Evolutionary conservation across 352 stramenopile genomes (phyloP).

Genomic region (Pythium rhizo-oryzae): DNA sequence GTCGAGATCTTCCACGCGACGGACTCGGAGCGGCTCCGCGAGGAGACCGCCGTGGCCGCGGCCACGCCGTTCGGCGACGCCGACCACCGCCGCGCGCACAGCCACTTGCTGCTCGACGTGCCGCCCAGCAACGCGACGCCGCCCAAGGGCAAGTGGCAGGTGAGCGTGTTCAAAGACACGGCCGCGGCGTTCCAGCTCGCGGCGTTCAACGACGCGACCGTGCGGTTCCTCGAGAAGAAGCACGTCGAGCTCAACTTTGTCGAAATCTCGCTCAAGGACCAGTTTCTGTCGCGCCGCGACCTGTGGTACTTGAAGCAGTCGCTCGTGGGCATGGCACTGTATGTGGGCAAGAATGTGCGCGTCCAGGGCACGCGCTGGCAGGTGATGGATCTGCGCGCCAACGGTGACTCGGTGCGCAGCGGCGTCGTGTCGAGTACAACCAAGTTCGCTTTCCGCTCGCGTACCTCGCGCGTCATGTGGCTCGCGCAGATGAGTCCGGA

Average conservation of each 20-base stretch:
- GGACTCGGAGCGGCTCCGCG: slow-evolving; percentile 35
- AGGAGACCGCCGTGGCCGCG: slow-evolving; percentile 30
- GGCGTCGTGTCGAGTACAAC: slow-evolving; percentile 95
- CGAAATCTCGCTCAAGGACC: slow-evolving; percentile 90
- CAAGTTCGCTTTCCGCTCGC: slow-evolving; percentile 96
- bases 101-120: slow-evolving; percentile 81
- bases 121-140: slow-evolving; percentile 63
- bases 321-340: slow-evolving; percentile 67
- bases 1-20: slow-evolving; percentile 79
- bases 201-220: slow-evolving; percentile 79
- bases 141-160: slow-evolving; percentile 76
- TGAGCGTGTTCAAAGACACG: slow-evolving; percentile 85
- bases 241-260: slow-evolving; percentile 87
- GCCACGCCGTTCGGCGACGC: slow-evolving; percentile 24
- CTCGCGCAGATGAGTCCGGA: slow-evolving; percentile 96
- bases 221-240: slow-evolving; percentile 80
- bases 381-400: slow-evolving; percentile 90
- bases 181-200: slow-evolving; percentile 71
- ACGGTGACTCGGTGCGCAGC: slow-evolving; percentile 83
- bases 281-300: slow-evolving; percentile 93
- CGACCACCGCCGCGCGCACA: slow-evolving; percentile 35
- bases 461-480: slow-evolving; percentile 97
- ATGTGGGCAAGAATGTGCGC: slow-evolving; percentile 79
- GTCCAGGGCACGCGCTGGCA: slow-evolving; percentile 79
- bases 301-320: slow-evolving; percentile 86